Evolutionary conservation across 2,329 filamentous ascomycete genomes (phyloP).

Genomic region (Parastagonospora nodorum): DNA sequence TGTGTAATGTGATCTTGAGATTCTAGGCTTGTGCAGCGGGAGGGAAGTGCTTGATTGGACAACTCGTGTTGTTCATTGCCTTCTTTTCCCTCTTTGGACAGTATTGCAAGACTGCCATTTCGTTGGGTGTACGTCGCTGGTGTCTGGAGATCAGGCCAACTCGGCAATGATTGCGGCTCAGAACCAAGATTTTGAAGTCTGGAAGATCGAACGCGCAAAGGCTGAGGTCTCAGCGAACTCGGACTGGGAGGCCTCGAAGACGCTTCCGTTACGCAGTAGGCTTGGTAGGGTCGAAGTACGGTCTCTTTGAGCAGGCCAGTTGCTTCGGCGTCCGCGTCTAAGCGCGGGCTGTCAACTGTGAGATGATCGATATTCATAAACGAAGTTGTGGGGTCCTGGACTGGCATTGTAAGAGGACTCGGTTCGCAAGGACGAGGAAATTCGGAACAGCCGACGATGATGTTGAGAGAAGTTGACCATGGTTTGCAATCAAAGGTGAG

Average conservation of each 20-base stretch:
- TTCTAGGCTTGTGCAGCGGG: constrained; percentile 2
- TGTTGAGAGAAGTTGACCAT: background rate
- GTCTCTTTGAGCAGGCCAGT: background rate
- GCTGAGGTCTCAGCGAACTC: constrained; percentile 12
- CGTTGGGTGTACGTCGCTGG: background rate
- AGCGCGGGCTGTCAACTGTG: too few relatives aligned
- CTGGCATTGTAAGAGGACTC: background rate
- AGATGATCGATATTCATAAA: background rate
- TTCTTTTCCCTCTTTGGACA: constrained; percentile 1
- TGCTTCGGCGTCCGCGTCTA: too few relatives aligned
- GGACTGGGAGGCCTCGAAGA: constrained; percentile 22
- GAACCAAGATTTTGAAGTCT: background rate
- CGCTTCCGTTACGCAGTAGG: constrained; percentile 25
- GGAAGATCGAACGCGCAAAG: background rate
- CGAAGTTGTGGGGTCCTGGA: background rate
- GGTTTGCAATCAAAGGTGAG: background rate
- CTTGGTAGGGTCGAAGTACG: constrained; percentile 16
- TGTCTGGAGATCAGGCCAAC: background rate
- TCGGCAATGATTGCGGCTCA: background rate
- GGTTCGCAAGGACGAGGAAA: background rate
- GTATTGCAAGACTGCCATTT: background rate
- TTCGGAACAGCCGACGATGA: background rate
- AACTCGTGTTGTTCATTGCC: constrained; percentile 1
- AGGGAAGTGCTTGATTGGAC: background rate
- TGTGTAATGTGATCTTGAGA: constrained; percentile 19